These are phyloP conservation scores for Elsinoe ampelina DNA, from an alignment of 2,329 filamentous ascomycete genomes.

Conservation along the genomic window DNA sequence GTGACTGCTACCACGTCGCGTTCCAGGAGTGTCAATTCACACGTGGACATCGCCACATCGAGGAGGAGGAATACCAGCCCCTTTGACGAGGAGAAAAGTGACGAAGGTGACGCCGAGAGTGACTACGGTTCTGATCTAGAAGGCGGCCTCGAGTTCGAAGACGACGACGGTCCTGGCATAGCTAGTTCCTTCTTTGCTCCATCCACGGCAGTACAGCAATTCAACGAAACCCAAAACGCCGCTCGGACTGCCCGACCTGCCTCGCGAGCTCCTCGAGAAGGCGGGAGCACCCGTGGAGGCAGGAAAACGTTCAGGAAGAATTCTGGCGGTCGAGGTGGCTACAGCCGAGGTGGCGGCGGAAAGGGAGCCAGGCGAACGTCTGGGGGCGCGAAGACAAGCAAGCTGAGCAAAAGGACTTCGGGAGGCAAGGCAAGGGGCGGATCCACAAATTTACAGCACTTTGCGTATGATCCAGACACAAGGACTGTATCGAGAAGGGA, in stretches of 20 bases:
- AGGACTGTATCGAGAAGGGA: slow-evolving; percentile 6
- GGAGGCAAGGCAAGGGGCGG: background rate
- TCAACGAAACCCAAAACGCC: slow-evolving; percentile 19
- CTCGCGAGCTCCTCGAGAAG: background rate
- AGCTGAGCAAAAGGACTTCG: background rate
- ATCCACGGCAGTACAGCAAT: slow-evolving; percentile 20
- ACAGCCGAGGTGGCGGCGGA: background rate
- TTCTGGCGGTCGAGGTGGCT: background rate
- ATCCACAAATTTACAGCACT: background rate
- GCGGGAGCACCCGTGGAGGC: background rate
- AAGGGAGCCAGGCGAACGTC: background rate
- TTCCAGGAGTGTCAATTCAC: no score
- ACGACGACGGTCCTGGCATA: slow-evolving; percentile 24
- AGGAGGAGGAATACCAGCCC: slow-evolving; percentile 9
- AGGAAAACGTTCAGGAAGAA: slow-evolving; percentile 3
- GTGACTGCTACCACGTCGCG: no score
- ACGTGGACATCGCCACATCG: no score
- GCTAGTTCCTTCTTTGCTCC: slow-evolving; percentile 21
- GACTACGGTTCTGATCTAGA: slow-evolving; percentile 33
- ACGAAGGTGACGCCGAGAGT: slow-evolving; percentile 37
- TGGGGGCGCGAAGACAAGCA: background rate
- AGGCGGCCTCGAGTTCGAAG: slow-evolving; percentile 22
- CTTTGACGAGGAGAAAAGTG: background rate
- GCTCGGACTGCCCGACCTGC: background rate
- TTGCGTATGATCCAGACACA: slow-evolving; percentile 6